Percentiles rank a stretch among this genome's conserved stretches.
These are phyloP conservation scores for Diutina sp. DNA, from an alignment of 1,139 yeast species.

Conservation along the genomic window DNA sequence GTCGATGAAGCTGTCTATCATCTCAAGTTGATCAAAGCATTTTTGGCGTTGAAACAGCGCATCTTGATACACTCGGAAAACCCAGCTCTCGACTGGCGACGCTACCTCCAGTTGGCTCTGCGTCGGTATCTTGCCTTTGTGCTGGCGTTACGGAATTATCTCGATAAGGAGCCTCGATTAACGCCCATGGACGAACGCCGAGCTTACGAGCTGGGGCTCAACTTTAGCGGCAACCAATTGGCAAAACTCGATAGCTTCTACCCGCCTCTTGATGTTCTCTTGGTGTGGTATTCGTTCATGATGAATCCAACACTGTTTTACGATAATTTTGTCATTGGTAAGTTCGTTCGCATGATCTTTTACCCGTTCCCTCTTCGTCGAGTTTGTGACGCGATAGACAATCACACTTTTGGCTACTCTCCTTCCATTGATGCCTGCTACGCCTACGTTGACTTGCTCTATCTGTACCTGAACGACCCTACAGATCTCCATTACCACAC, in stretches of 20 bases:
- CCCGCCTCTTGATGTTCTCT: slow-evolving; percentile 24
- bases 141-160: slow-evolving; percentile 7
- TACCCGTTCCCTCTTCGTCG: slow-evolving; percentile 16
- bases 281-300: slow-evolving; percentile 28
- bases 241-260: slow-evolving; percentile 6
- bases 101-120: slow-evolving; percentile 16
- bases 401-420: slow-evolving; percentile 10
- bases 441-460: not conserved
- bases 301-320: slow-evolving; percentile 17
- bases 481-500: slow-evolving; percentile 1
- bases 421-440: slow-evolving; percentile 6
- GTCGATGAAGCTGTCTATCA: not conserved
- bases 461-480: slow-evolving; percentile 1
- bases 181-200: not conserved
- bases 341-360: slow-evolving; percentile 12
- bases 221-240: not conserved
- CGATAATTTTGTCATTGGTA: slow-evolving; percentile 15
- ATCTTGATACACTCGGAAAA: not conserved
- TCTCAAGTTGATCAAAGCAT: not conserved
- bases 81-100: slow-evolving; percentile 12
- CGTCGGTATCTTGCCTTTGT: slow-evolving; percentile 18
- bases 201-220: not conserved
- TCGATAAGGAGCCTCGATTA: slow-evolving; percentile 1
- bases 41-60: not conserved
- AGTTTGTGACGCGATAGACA: slow-evolving; percentile 11